Percentiles rank a stretch among this genome's conserved stretches.
Conservation (phyloP, 768 basidiomycete species). For the Pholiota molesta region DNA sequence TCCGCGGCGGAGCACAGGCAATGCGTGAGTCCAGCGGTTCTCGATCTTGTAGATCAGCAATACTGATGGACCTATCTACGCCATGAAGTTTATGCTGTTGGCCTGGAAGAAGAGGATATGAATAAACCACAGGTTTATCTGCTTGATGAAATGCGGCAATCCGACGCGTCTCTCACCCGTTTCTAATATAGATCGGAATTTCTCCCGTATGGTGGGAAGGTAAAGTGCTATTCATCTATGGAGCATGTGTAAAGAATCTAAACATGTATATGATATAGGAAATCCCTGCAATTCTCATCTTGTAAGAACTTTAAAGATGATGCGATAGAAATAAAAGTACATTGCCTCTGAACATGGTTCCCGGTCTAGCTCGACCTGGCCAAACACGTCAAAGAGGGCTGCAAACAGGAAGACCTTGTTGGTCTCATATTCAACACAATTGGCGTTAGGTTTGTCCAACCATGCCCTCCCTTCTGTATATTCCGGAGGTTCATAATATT, state of each 20-base stretch:
- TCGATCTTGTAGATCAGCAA: neutral
- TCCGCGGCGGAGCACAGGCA: constrained; percentile 78
- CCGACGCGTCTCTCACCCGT: constrained; percentile 4
- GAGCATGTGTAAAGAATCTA: neutral
- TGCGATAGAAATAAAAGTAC: neutral
- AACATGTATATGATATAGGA: constrained; percentile 41
- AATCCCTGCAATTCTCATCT: constrained; percentile 89
- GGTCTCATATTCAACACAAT: constrained; percentile 86
- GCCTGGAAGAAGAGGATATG: constrained; percentile 80
- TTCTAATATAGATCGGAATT: constrained; percentile 69
- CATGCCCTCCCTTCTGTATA: neutral
- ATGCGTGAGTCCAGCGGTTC: constrained; percentile 62
- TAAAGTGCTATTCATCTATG: constrained; percentile 26
- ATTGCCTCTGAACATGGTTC: neutral
- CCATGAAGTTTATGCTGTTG: constrained; percentile 72
- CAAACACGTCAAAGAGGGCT: constrained; percentile 80
- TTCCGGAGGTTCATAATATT: neutral
- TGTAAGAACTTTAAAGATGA: constrained; percentile 38
- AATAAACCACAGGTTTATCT: constrained; percentile 73
- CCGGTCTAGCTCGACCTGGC: constrained; percentile 72
- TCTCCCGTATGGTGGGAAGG: constrained; percentile 94
- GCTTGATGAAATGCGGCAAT: neutral
- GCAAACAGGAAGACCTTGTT: constrained; percentile 77
- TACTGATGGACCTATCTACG: neutral
- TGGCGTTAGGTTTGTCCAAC: constrained; percentile 65